A percentile compares a stretch with the other conserved stretches of the same genome.
phyloP scores from a whole-genome alignment of 257 asterid species.

The Solanum stenotomum region DNA sequence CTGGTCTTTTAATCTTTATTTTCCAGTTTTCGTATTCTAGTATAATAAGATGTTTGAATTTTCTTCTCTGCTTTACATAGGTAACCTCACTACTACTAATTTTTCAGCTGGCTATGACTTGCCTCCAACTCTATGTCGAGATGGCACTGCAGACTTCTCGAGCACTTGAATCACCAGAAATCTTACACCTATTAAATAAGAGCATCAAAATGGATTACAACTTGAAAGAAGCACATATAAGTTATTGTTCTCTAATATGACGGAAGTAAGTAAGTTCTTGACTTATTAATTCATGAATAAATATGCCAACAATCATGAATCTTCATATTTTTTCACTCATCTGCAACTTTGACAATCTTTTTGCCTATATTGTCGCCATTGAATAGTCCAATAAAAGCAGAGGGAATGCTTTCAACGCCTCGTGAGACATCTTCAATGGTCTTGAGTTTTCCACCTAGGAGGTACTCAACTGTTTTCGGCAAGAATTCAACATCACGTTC shows the following conservation, averaged over 20 bases:
- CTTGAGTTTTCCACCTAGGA: slow-evolving; percentile 12
- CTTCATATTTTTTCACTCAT: not conserved
- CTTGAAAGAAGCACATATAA: not conserved
- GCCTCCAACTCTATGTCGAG: too few species aligned
- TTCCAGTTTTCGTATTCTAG: too few species aligned
- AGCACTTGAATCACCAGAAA: too few species aligned
- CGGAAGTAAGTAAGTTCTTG: not conserved
- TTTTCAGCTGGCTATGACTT: too few species aligned
- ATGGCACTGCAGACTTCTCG: too few species aligned
- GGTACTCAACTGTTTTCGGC: slow-evolving; percentile 26
- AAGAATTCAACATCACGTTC: slow-evolving; percentile 25
- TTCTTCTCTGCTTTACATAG: too few species aligned
- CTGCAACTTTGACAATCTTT: slow-evolving; percentile 35
- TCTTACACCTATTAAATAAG: too few species aligned
- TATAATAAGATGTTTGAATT: too few species aligned
- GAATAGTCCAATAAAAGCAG: slow-evolving; percentile 42
- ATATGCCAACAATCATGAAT: not conserved
- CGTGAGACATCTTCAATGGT: too few species aligned
- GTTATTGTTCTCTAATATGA: not conserved
- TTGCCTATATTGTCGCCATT: slow-evolving; percentile 48
- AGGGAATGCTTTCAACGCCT: slow-evolving; percentile 38
- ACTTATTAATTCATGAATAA: not conserved
- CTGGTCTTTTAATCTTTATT: too few species aligned
- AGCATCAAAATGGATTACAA: not conserved
- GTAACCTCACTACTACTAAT: too few species aligned